Conservation (phyloP, 805 yeast genomes). For the Myxozyma kluyveri region DNA sequence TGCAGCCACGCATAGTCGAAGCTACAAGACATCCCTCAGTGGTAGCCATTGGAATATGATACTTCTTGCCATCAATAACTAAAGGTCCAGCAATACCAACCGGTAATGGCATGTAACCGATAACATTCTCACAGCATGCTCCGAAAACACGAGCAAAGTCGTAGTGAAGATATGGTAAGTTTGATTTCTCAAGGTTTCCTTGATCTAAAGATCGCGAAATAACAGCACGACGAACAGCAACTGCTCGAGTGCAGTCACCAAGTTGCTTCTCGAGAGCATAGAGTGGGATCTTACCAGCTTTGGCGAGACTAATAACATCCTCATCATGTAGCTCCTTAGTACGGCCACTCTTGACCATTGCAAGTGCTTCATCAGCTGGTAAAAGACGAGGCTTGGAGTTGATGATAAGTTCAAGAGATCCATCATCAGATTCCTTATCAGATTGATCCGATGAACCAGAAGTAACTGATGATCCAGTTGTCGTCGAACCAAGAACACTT, state of each 20-base stretch:
- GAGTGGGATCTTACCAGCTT: conserved; percentile 76
- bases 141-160: conserved; percentile 96
- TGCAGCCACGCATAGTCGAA: conserved; percentile 98
- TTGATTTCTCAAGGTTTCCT: conserved; percentile 67
- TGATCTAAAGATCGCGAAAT: conserved; percentile 79
- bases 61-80: conserved; percentile 81
- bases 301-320: conserved; percentile 70
- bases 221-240: conserved; percentile 86
- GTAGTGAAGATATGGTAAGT: conserved; percentile 76
- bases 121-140: conserved; percentile 98
- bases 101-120: conserved; percentile 94
- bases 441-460: conserved; percentile 34
- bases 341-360: conserved; percentile 66
- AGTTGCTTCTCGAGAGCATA: conserved; percentile 93
- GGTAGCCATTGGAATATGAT: conserved; percentile 97
- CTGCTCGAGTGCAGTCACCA: conserved; percentile 88
- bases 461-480: conserved; percentile 18
- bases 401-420: conserved; percentile 32
- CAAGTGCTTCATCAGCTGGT: conserved; percentile 58
- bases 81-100: conserved; percentile 98
- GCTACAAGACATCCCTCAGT: conserved; percentile 99
- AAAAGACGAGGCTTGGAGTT: conserved; percentile 29
- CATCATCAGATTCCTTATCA: conserved; percentile 38
- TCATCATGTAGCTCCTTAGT: conserved; percentile 63
- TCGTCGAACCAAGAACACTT: conserved; percentile 21